A percentile compares a stretch with the other conserved stretches of the same genome.
These are phyloP conservation scores for Boehmeria nivea DNA, from an alignment of 306 rosid genomes.

Conservation along the genomic window DNA sequence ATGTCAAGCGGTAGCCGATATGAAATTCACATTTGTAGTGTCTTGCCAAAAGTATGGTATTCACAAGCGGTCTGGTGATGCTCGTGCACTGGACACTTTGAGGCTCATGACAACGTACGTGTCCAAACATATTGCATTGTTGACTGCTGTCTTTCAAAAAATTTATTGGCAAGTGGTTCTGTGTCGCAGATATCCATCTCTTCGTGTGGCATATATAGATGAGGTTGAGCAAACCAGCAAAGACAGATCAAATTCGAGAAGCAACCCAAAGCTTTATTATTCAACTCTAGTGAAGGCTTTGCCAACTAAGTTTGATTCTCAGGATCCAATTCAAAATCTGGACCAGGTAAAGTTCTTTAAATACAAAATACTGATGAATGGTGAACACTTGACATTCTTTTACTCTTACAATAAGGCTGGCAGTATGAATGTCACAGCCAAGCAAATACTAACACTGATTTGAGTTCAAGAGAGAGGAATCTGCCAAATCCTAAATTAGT, in stretches of 20 bases:
- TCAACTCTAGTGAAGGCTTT: constrained; percentile 91
- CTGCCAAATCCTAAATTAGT: too few species aligned
- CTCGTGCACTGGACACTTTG: constrained; percentile 82
- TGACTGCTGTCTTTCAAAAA: background rate
- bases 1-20: constrained; percentile 92
- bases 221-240: constrained; percentile 90
- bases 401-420: too few species aligned
- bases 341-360: constrained; percentile 55
- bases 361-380: too few species aligned
- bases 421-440: too few species aligned
- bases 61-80: constrained; percentile 81
- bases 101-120: constrained; percentile 85
- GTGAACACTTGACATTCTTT: too few species aligned
- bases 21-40: constrained; percentile 95
- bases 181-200: constrained; percentile 76
- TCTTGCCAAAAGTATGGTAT: constrained; percentile 93
- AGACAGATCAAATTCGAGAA: constrained; percentile 59
- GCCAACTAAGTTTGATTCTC: constrained; percentile 72
- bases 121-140: constrained; percentile 1
- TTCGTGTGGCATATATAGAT: constrained; percentile 92
- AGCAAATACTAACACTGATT: too few species aligned
- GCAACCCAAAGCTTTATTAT: constrained; percentile 70
- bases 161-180: constrained; percentile 17
- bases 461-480: too few species aligned
- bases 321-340: constrained; percentile 78